Evolutionary conservation across 352 stramenopile genomes (phyloP).

Genomic region (Nothophytophthora sp.): DNA sequence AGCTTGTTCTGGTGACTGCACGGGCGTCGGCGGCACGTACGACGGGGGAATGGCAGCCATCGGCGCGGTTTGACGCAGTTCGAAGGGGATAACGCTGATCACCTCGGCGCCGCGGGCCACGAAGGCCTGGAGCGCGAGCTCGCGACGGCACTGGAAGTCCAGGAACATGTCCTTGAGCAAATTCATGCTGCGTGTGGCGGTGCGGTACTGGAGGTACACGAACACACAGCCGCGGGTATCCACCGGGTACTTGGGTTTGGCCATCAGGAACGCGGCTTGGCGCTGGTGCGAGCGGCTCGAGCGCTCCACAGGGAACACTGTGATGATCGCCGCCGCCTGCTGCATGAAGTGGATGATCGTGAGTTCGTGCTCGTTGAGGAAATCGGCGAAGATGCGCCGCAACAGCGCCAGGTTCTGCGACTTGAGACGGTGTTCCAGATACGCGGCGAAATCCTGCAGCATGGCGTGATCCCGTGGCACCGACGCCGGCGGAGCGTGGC

Average conservation of each 20-base stretch:
- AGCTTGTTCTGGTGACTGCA: not conserved
- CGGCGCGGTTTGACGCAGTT: slow-evolving; percentile 9
- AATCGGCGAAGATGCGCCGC: slow-evolving; percentile 58
- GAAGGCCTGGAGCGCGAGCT: slow-evolving; percentile 26
- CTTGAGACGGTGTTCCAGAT: slow-evolving; percentile 49
- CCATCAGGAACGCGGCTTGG: slow-evolving; percentile 18
- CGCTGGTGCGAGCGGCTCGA: no score
- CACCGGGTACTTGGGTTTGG: slow-evolving; percentile 26
- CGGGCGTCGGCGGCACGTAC: not conserved
- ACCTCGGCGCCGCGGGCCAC: slow-evolving; percentile 25
- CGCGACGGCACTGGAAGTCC: slow-evolving; percentile 29
- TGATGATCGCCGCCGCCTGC: slow-evolving; percentile 35
- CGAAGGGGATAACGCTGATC: slow-evolving; percentile 42
- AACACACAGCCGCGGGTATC: slow-evolving; percentile 30
- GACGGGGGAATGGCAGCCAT: not conserved
- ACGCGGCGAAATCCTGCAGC: slow-evolving; percentile 55
- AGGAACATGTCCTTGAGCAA: slow-evolving; percentile 42
- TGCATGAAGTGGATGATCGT: slow-evolving; percentile 44
- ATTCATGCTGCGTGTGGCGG: slow-evolving; percentile 41
- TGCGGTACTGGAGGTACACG: slow-evolving; percentile 33
- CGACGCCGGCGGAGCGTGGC: slow-evolving; percentile 21
- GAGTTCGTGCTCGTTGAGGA: slow-evolving; percentile 46
- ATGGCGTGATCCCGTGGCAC: slow-evolving; percentile 34
- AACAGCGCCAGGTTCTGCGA: slow-evolving; percentile 49
- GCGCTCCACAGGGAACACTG: slow-evolving; percentile 37